Percentiles rank a stretch among this genome's conserved stretches.
These are phyloP conservation scores for Plasmopara halstedii DNA, from an alignment of 352 stramenopile species.

Conservation along the genomic window DNA sequence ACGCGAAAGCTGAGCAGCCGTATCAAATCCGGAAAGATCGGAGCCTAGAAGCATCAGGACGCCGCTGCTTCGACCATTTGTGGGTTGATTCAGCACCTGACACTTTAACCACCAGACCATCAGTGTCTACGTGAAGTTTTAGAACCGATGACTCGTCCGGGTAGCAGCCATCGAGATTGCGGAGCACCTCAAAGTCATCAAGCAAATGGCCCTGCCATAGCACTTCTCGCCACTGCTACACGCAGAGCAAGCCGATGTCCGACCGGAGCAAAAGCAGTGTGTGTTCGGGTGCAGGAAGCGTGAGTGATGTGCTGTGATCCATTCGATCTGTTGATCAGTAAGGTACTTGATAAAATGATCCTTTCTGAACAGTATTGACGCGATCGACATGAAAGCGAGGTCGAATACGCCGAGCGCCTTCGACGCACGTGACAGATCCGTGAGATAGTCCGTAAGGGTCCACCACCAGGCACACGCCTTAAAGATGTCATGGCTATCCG, in stretches of 20 bases:
- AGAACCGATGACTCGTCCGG: not conserved
- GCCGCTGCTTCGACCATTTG: not conserved
- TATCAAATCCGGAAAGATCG: not conserved
- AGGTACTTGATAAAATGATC: not conserved
- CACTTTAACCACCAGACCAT: not conserved
- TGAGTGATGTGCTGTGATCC: not conserved
- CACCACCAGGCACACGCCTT: not conserved
- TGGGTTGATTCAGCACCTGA: not conserved
- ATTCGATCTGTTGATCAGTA: not conserved
- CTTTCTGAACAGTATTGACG: not conserved
- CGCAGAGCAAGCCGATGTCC: too few relatives aligned
- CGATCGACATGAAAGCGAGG: not conserved
- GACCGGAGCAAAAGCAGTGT: not conserved
- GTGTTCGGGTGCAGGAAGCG: not conserved
- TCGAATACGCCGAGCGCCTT: not conserved
- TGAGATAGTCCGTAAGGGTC: not conserved
- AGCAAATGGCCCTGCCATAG: not conserved
- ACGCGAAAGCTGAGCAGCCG: not conserved
- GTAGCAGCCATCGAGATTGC: not conserved
- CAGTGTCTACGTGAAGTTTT: not conserved
- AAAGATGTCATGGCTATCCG: not conserved
- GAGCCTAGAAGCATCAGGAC: not conserved
- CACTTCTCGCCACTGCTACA: not conserved
- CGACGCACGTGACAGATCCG: not conserved
- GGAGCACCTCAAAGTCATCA: not conserved